Percentiles rank a stretch among this genome's conserved stretches.
Conservation (phyloP, 2,329 filamentous ascomycete species). For the Tolypocladium nubicola region DNA sequence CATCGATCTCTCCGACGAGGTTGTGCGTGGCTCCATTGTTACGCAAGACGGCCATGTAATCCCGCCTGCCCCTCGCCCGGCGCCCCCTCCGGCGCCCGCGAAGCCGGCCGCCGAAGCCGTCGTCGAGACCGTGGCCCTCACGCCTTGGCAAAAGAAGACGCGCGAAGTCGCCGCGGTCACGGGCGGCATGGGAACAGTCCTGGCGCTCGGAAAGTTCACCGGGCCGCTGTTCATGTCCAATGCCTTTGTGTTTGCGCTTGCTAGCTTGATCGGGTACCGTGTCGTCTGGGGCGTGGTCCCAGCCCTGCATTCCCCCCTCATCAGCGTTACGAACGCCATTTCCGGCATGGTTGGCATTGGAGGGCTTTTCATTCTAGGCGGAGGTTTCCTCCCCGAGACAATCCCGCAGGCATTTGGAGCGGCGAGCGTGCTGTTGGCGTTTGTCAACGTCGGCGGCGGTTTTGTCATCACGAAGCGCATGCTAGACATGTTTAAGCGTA, state of each 20-base stretch:
- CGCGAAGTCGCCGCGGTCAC: constrained; percentile 67
- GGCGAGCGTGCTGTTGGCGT: constrained; percentile 70
- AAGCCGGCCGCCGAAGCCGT: constrained; percentile 35
- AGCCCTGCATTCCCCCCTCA: constrained; percentile 76
- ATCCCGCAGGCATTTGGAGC: constrained; percentile 72
- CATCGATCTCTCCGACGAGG: constrained; percentile 72
- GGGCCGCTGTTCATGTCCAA: constrained; percentile 82
- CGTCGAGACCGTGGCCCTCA: constrained; percentile 51
- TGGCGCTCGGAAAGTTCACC: constrained; percentile 72
- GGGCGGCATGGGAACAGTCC: constrained; percentile 63
- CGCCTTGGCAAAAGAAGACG: constrained; percentile 71
- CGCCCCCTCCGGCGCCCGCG: constrained; percentile 40
- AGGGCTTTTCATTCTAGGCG: constrained; percentile 80
- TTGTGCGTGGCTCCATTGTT: constrained; percentile 76
- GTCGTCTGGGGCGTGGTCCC: constrained; percentile 81
- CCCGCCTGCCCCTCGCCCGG: constrained; percentile 62
- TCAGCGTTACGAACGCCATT: constrained; percentile 91
- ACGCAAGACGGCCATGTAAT: constrained; percentile 68
- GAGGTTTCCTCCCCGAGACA: constrained; percentile 66
- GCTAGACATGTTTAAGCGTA: constrained; percentile 81
- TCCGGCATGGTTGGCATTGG: constrained; percentile 86
- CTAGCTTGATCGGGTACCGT: constrained; percentile 77
- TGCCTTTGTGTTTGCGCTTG: constrained; percentile 73
- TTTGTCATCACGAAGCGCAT: constrained; percentile 91
- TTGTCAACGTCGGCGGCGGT: constrained; percentile 79